Base-by-base conservation (phyloP, 192 early-diverging fungal genomes). In the Pecoramyces ruminantium region DNA sequence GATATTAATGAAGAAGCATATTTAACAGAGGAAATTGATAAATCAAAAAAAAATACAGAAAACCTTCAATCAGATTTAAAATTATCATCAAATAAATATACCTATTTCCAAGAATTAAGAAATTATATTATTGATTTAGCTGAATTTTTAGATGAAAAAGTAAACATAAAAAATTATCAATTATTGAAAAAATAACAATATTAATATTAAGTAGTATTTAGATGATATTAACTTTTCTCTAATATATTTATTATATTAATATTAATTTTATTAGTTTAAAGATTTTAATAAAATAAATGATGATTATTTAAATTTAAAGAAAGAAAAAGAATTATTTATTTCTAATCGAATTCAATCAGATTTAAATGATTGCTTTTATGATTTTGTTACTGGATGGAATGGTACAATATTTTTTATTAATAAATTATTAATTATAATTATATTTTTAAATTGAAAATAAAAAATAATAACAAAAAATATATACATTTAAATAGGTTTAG, bases 111-210 rank as follows among this genome's bases (percentile, higher is more conserved):
- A 78, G 84, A 86, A 4, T 78, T 87, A 21, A n/a, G 67, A 13
- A 78, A 42, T n/a, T 87, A 80, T 81, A 77, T 86, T 28, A 80
- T 78, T 28, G 82, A 87, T 78, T 78, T 87, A 29, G 81, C 83
- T 8, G 85, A 86, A 29, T 87, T 87, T 77, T 79, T 87, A 40
- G 87, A 87, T 29, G 81, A 78, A 18, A 87, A 87, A 81, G 83
- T 86, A 21, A 51, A 51, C 21, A 21, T 4, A 51, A 21, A 4
- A 51, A 51, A 51, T 21, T 13, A 51, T 21, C 18, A 17, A 51
- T 51, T 51, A 51, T 51, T 13, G 1, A 51, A 25, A 4, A n/a
- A n/a, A 11, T 67, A n/a, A 8, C 8, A 25, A n/a, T 11, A n/a
- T 21, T 21, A 67, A 14, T 39, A 39, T 39, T n/a, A 67, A 51